Conservation (phyloP, 345 rosid genomes). For the Firmiana major region DNA sequence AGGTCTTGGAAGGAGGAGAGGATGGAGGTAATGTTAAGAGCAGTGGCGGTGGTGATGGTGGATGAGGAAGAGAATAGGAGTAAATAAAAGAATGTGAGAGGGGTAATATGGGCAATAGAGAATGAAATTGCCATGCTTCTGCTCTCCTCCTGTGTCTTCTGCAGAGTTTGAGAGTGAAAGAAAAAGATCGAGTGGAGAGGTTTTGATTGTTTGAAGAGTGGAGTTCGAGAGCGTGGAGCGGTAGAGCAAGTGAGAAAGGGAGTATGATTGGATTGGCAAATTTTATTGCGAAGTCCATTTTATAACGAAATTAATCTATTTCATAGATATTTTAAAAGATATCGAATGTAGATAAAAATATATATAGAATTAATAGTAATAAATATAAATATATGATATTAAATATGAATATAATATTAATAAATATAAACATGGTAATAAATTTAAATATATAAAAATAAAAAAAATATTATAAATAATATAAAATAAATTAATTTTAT, state of each 20-base stretch:
- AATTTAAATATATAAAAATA: too few relatives aligned
- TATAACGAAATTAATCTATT: too few relatives aligned
- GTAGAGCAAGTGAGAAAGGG: background rate
- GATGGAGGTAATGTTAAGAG: conserved; percentile 59
- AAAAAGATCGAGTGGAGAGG: background rate
- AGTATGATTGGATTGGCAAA: background rate
- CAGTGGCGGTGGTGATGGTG: conserved; percentile 28
- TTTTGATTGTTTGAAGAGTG: background rate
- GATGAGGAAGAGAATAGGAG: conserved; percentile 37
- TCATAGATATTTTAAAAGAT: too few relatives aligned
- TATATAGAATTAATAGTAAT: too few relatives aligned
- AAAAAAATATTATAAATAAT: too few relatives aligned
- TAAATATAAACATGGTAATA: too few relatives aligned
- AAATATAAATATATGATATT: too few relatives aligned
- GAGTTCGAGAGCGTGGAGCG: background rate
- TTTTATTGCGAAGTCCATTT: too few relatives aligned
- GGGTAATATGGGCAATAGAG: conserved; percentile 47
- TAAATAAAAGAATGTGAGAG: conserved; percentile 30
- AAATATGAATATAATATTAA: too few relatives aligned
- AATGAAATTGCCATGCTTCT: conserved; percentile 26
- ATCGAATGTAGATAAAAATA: too few relatives aligned
- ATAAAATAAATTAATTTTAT: too few relatives aligned
- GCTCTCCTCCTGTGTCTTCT: background rate
- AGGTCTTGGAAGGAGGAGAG: conserved; percentile 60
- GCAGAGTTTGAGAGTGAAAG: conserved; percentile 16